Evolutionary conservation across 495 filamentous ascomycete genomes (phyloP).

Genomic region (Clavariopsis aquatica): DNA sequence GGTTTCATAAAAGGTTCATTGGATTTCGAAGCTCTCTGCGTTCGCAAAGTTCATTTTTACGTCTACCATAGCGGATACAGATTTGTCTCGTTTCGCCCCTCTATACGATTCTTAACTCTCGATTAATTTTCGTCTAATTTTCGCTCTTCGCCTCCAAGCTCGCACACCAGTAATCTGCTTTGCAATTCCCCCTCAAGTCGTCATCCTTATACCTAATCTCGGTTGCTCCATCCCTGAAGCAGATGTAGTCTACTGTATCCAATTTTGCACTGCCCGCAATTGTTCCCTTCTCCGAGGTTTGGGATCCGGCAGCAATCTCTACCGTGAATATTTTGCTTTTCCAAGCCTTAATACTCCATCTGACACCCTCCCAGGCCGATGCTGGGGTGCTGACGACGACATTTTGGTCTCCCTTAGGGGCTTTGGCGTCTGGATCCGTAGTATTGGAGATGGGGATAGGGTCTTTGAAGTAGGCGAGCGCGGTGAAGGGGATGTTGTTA

Average conservation of each 20-base stretch:
- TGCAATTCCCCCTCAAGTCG: conserved; percentile 17
- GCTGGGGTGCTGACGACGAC: conserved; percentile 10
- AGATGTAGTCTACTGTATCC: conserved; percentile 5
- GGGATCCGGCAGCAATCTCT: not conserved
- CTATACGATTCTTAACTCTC: too few relatives aligned
- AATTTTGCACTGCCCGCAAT: conserved; percentile 9
- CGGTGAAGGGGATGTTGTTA: conserved; percentile 9
- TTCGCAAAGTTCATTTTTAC: too few relatives aligned
- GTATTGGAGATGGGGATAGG: conserved; percentile 9
- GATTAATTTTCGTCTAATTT: too few relatives aligned
- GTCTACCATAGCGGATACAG: too few relatives aligned
- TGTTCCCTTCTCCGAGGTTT: not conserved
- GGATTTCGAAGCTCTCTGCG: too few relatives aligned
- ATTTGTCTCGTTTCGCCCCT: too few relatives aligned
- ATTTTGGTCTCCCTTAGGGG: not conserved
- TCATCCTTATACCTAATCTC: conserved; percentile 15
- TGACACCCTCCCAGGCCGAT: conserved; percentile 16
- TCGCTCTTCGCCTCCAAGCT: not conserved
- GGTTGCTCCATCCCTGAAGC: conserved; percentile 18
- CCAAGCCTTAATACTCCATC: conserved; percentile 15
- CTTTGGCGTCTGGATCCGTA: conserved; percentile 3
- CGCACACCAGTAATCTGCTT: conserved; percentile 25
- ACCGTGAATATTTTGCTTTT: conserved; percentile 6
- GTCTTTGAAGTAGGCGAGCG: conserved; percentile 10
- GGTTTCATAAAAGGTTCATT: too few relatives aligned